Evolutionary conservation across 345 rosid species (phyloP).

Genomic region (Aurinia saxatilis): DNA sequence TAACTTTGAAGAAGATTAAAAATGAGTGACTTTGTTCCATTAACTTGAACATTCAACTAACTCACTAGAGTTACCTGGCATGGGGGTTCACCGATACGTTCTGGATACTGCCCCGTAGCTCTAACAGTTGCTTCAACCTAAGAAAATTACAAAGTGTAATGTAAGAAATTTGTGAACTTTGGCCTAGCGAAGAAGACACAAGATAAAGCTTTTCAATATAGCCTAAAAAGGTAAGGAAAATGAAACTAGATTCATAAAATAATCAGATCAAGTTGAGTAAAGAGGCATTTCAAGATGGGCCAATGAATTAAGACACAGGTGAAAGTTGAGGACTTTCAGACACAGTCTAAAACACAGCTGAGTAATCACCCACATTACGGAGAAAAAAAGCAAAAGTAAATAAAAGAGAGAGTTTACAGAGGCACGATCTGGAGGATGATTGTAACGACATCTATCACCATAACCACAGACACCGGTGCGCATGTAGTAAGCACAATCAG

Average conservation of each 20-base stretch:
- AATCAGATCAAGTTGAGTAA: too few relatives aligned
- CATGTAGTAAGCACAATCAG: slow-evolving; percentile 92
- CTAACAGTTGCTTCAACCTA: slow-evolving; percentile 72
- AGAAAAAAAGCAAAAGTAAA: neutral
- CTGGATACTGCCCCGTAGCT: slow-evolving; percentile 82
- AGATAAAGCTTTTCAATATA: neutral
- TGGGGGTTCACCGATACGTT: slow-evolving; percentile 71
- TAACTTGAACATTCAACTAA: neutral
- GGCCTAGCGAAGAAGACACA: neutral
- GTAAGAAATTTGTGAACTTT: neutral
- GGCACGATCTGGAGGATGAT: slow-evolving; percentile 90
- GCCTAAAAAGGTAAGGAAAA: neutral
- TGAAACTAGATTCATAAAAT: too few relatives aligned
- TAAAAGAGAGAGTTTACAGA: slow-evolving; percentile 35
- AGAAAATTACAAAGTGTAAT: neutral
- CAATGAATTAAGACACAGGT: too few relatives aligned
- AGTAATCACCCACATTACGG: slow-evolving; percentile 6
- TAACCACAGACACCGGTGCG: slow-evolving; percentile 86
- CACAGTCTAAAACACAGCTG: neutral
- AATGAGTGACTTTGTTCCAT: neutral
- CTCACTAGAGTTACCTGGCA: slow-evolving; percentile 52
- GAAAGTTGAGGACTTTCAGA: too few relatives aligned
- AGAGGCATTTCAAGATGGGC: too few relatives aligned
- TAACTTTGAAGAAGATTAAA: too few relatives aligned
- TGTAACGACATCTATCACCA: slow-evolving; percentile 80